These are phyloP conservation scores for Cercospora sp. DNA, from an alignment of 2,329 filamentous ascomycete species.

Conservation along the genomic window DNA sequence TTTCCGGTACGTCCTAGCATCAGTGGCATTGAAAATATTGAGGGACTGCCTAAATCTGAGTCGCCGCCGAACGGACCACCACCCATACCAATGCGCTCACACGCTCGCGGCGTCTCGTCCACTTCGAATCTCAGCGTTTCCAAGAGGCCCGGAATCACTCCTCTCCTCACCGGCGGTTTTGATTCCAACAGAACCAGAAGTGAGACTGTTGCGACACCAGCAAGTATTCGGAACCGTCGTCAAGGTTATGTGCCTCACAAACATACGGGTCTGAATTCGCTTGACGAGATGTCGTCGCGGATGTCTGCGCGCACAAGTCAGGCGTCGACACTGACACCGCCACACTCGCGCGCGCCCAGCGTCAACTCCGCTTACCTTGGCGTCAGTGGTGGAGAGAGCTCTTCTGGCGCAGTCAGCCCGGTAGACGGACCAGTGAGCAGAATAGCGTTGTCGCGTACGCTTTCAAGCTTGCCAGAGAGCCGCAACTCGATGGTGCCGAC, in stretches of 20 bases:
- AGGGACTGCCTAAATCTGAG: conserved; percentile 58
- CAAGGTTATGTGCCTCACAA: conserved; percentile 63
- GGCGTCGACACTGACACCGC: conserved; percentile 47
- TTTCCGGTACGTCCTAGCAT: conserved; percentile 69
- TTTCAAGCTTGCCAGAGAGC: conserved; percentile 33
- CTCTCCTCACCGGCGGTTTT: conserved; percentile 62
- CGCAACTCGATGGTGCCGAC: conserved; percentile 31
- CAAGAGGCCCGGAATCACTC: conserved; percentile 69
- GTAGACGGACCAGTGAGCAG: conserved; percentile 31
- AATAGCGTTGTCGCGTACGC: conserved; percentile 25
- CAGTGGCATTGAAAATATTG: conserved; percentile 60
- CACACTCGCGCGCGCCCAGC: conserved; percentile 37
- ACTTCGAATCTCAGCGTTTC: conserved; percentile 41
- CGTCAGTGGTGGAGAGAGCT: conserved; percentile 34
- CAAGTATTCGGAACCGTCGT: conserved; percentile 56
- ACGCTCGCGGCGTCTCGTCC: conserved; percentile 61
- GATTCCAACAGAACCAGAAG: conserved; percentile 67
- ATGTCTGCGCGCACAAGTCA: conserved; percentile 46
- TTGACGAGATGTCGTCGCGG: conserved; percentile 30
- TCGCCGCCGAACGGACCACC: conserved; percentile 65
- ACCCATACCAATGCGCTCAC: conserved; percentile 76
- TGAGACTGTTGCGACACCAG: conserved; percentile 54
- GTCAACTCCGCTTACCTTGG: conserved; percentile 32
- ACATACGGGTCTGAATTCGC: conserved; percentile 43
- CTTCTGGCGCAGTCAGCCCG: conserved; percentile 38